Evolutionary conservation across 2,329 filamentous ascomycete species (phyloP).

Genomic region (Penicillium thymicola): DNA sequence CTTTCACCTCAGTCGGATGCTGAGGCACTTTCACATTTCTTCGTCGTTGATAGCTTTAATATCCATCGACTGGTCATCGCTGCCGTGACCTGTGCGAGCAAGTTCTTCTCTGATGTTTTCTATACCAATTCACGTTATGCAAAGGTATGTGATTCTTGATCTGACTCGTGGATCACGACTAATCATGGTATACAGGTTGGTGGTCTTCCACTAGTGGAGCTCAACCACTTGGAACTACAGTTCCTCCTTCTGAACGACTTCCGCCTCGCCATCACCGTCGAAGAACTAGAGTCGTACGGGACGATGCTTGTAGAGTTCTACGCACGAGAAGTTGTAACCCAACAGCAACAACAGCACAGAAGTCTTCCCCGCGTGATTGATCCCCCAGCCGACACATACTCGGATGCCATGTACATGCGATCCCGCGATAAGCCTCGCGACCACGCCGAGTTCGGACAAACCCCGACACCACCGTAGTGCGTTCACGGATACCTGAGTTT

Average conservation of each 20-base stretch:
- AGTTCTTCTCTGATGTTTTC: constrained; percentile 98
- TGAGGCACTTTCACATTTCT: constrained; percentile 65
- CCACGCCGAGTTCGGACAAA: constrained; percentile 29
- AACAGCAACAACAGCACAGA: constrained; percentile 37
- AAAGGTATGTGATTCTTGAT: constrained; percentile 63
- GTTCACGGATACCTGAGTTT: background rate
- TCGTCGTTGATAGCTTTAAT: constrained; percentile 98
- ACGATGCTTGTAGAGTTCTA: constrained; percentile 99
- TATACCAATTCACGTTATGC: constrained; percentile 99
- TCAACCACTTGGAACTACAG: constrained; percentile 94
- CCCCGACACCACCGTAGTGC: constrained; percentile 34
- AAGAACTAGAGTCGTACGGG: constrained; percentile 94
- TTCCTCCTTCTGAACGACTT: constrained; percentile 97
- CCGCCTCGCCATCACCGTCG: constrained; percentile 83
- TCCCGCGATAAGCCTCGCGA: constrained; percentile 25
- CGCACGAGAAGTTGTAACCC: constrained; percentile 77
- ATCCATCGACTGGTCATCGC: constrained; percentile 96
- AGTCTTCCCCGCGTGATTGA: constrained; percentile 21
- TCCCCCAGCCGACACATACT: constrained; percentile 16
- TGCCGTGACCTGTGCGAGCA: constrained; percentile 96
- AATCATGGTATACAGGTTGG: constrained; percentile 65
- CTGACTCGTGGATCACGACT: background rate
- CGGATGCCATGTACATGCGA: constrained; percentile 37
- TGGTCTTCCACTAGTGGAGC: constrained; percentile 81
- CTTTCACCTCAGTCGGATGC: constrained; percentile 42